A percentile compares a stretch with the other conserved stretches of the same genome.
Evolutionary conservation across 2,329 filamentous ascomycete species (phyloP).

Genomic region (Emmonsiellopsis sp.): DNA sequence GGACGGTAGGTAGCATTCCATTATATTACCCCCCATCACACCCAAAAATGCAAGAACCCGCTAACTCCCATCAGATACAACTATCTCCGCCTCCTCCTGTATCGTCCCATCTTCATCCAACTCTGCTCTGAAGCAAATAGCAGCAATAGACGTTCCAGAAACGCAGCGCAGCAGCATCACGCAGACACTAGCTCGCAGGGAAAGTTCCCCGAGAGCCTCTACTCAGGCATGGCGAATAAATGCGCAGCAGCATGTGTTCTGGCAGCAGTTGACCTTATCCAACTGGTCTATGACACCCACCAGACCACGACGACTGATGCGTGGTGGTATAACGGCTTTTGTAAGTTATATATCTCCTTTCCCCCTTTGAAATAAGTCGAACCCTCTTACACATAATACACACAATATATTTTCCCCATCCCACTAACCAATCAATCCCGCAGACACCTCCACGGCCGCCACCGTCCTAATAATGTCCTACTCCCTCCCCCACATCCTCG

Average conservation of each 20-base stretch:
- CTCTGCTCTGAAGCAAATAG: slow-evolving; percentile 18
- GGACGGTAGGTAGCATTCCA: slow-evolving; percentile 14
- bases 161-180: not conserved
- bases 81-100: slow-evolving; percentile 24
- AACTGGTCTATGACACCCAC: slow-evolving; percentile 21
- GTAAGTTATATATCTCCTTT: slow-evolving; percentile 15
- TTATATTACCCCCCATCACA: not conserved
- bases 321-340: slow-evolving; percentile 34
- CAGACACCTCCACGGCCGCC: slow-evolving; percentile 19
- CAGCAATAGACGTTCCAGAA: not conserved
- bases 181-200: not conserved
- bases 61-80: slow-evolving; percentile 17
- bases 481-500: slow-evolving; percentile 14
- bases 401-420: not conserved
- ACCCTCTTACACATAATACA: not conserved
- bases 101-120: slow-evolving; percentile 26
- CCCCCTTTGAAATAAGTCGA: not conserved
- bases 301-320: slow-evolving; percentile 18
- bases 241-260: slow-evolving; percentile 24
- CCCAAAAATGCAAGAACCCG: not conserved
- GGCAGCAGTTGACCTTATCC: slow-evolving; percentile 22
- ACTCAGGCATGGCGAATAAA: slow-evolving; percentile 19
- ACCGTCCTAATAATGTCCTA: slow-evolving; percentile 24
- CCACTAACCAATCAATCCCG: slow-evolving; percentile 3
- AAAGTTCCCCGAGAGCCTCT: slow-evolving; percentile 7